phyloP scores from a whole-genome alignment of 352 stramenopile species.

The Labyrinthula sp. region DNA sequence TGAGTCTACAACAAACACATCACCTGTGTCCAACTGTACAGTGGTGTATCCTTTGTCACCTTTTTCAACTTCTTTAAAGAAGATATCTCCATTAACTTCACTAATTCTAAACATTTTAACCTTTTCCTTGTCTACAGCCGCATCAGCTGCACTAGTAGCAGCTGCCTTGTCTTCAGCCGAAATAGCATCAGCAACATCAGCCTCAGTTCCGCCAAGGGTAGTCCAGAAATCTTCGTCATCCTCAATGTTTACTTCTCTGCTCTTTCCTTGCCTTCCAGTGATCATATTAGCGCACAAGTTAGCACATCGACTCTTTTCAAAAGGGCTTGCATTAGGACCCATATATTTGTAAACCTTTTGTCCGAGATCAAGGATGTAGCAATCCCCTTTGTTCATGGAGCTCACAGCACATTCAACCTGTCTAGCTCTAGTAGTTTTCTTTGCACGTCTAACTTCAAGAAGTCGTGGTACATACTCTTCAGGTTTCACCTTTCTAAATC shows the following conservation, averaged over 20 bases:
- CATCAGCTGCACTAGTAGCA: constrained; percentile 36
- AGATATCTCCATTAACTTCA: constrained; percentile 42
- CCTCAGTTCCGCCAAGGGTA: constrained; percentile 52
- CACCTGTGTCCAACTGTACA: constrained; percentile 52
- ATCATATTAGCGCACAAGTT: constrained; percentile 62
- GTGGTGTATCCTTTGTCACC: constrained; percentile 39
- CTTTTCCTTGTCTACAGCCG: constrained; percentile 42
- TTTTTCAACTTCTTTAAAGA: constrained; percentile 43
- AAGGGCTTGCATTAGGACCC: constrained; percentile 48
- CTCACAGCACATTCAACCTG: constrained; percentile 53
- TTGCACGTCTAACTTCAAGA: constrained; percentile 66
- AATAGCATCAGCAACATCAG: constrained; percentile 36
- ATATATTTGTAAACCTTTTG: constrained; percentile 56
- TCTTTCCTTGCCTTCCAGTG: constrained; percentile 49
- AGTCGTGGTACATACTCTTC: constrained; percentile 51
- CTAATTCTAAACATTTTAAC: constrained; percentile 52
- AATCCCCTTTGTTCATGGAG: constrained; percentile 70
- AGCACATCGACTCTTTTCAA: constrained; percentile 68
- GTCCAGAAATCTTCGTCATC: constrained; percentile 69
- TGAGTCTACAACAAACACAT: constrained; percentile 74
- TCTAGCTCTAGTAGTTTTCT: constrained; percentile 50
- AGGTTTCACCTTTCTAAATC: constrained; percentile 69
- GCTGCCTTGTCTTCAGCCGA: constrained; percentile 30
- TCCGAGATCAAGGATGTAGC: constrained; percentile 73
- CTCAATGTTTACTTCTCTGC: constrained; percentile 52